Evolutionary conservation across 176 grass and related monocot species (phyloP), one percentile per base, ranked within the genome.

Genomic region (Ensete glaucum): DNA sequence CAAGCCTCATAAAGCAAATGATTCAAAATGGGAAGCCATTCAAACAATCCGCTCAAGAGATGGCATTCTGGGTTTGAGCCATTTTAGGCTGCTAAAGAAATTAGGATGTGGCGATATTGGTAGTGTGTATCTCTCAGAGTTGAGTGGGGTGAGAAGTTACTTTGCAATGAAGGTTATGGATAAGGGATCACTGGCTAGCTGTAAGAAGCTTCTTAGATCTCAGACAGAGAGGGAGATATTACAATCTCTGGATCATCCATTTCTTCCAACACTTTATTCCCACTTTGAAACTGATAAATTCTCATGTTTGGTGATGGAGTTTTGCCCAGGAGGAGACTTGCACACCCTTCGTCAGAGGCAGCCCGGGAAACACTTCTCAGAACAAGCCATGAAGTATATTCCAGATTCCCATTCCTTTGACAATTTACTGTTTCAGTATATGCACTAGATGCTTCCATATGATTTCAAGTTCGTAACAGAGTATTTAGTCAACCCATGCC

Each of bases 221-320:
- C 67, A 71, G n/a, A 71, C 67, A 21, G 67, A 71, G 49, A 71
- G 67, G 67, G 67, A 71, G 43, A 71, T 71, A n/a, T n/a, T 71
- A 12, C 67, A 71, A 21, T 52, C 29, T 14, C 43, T 71, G 67
- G 67, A 71, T 71, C 67, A 71, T 52, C 67, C 67, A 51, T 71
- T 71, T 43, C 67, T 71, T 52, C 67, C 67, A n/a, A 71, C 67
- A 48, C 67, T 71, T 11, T 71, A 71, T 52, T n/a, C 65, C 11
- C 65, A 68, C 65, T 68, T 68, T 48, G 65, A 68, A 68, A 68
- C 65, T 17, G 25, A 68, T 20, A 71, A 71, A 52, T 71, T 71
- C 67, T 71, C 67, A 20, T 71, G 67, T 21, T 71, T 71, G 65
- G 65, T 68, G 65, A 68, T 68, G 65, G 65, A 68, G 23, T 68